Evolutionary conservation across 257 asterid species (phyloP).

Genomic region (Verbena officinalis): DNA sequence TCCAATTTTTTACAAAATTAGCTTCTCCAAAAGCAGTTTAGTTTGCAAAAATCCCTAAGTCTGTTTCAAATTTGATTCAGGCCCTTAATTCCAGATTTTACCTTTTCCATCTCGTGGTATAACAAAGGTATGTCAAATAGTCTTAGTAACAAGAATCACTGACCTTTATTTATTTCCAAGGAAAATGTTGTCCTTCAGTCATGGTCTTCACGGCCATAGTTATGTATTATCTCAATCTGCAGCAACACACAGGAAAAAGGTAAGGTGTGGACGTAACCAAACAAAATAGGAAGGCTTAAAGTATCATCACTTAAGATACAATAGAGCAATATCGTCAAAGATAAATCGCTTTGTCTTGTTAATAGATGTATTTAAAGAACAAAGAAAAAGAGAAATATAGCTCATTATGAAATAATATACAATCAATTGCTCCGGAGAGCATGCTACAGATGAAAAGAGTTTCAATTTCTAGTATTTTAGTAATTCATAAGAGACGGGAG

Average conservation of each 20-base stretch:
- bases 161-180: constrained; percentile 38
- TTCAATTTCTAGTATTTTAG: not conserved
- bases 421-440: not conserved
- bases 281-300: not conserved
- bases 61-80: not conserved
- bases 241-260: constrained; percentile 22
- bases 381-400: not conserved
- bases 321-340: not conserved
- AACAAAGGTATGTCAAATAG: not conserved
- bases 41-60: too few species aligned
- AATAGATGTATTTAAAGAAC: not conserved
- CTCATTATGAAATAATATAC: not conserved
- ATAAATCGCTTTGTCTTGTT: not conserved
- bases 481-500: not conserved
- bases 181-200: constrained; percentile 40
- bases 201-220: constrained; percentile 81
- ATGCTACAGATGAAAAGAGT: constrained; percentile 15
- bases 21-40: too few species aligned
- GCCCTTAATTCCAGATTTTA: not conserved
- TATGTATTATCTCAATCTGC: constrained; percentile 85
- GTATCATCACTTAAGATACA: not conserved
- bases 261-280: constrained; percentile 22
- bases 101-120: not conserved
- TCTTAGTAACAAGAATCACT: constrained; percentile 8
- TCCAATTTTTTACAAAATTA: too few species aligned